Conservation (phyloP, 768 basidiomycete genomes). For the Hericium alpestre region DNA sequence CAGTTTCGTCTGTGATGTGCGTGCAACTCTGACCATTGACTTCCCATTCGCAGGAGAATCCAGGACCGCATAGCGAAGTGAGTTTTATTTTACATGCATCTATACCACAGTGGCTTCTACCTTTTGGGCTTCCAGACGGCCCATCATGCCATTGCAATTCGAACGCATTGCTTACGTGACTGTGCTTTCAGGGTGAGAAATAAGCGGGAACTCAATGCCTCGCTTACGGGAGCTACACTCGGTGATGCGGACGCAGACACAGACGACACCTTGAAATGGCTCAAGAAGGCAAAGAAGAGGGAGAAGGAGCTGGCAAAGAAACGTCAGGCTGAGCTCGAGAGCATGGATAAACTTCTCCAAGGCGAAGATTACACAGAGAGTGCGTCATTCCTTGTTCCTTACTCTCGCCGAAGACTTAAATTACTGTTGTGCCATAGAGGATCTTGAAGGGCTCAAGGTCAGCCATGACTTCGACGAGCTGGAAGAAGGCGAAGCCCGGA, state of each 20-base stretch:
- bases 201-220: conserved; percentile 82
- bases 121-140: conserved; percentile 20
- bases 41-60: conserved; percentile 40
- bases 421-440: conserved; percentile 40
- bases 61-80: conserved; percentile 79
- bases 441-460: conserved; percentile 90
- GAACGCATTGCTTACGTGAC: conserved; percentile 26
- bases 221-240: conserved; percentile 86
- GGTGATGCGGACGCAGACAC: conserved; percentile 74
- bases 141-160: conserved; percentile 25
- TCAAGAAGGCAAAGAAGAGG: conserved; percentile 83
- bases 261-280: conserved; percentile 81
- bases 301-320: conserved; percentile 83
- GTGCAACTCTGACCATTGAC: conserved; percentile 10
- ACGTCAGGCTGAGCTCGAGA: conserved; percentile 74
- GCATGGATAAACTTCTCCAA: conserved; percentile 67
- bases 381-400: conserved; percentile 28
- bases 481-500: conserved; percentile 87
- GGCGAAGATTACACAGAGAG: conserved; percentile 76
- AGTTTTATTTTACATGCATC: conserved; percentile 33
- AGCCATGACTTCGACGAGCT: conserved; percentile 88
- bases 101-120: conserved; percentile 19
- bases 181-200: conserved; percentile 69
- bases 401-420: neutral
- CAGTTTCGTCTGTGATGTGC: neutral